Percentiles rank a stretch among this genome's conserved stretches.
phyloP scores from a whole-genome alignment of 345 rosid species.

The Eucalyptus erythrocorys region DNA sequence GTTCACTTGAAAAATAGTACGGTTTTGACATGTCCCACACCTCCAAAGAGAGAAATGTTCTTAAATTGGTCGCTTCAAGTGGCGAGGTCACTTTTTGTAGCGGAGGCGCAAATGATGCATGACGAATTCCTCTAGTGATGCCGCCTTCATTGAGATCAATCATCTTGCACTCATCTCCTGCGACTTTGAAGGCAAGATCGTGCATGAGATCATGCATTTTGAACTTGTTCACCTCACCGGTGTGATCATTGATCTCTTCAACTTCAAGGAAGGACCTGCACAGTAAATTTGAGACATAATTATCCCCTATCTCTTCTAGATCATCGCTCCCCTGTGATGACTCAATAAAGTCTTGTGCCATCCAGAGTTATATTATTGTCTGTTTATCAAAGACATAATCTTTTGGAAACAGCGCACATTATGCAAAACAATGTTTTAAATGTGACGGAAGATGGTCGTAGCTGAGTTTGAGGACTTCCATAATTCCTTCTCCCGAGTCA shows the following conservation, averaged over 20 bases:
- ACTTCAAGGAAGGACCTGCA: not conserved
- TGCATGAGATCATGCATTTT: not conserved
- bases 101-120: rapidly evolving
- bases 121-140: rapidly evolving
- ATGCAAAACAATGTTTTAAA: conserved; percentile 12
- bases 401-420: conserved; percentile 2
- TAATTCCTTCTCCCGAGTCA: not conserved
- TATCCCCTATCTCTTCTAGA: not conserved
- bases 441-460: conserved; percentile 3
- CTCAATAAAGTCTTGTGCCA: conserved; percentile 8
- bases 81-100: not conserved
- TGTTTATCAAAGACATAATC: not conserved
- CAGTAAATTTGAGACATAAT: not conserved
- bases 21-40: rapidly evolving
- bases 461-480: not conserved
- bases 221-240: not conserved
- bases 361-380: conserved; percentile 7
- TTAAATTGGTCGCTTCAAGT: not conserved
- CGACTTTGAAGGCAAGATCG: not conserved
- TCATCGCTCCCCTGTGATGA: not conserved
- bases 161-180: not conserved
- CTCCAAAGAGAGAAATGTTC: not conserved
- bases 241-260: not conserved
- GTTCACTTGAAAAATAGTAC: not conserved
- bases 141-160: rapidly evolving